Evolutionary conservation across 441 rosid species (phyloP), one percentile per base, ranked within the genome.

Genomic region (Macaranga tanarius): DNA sequence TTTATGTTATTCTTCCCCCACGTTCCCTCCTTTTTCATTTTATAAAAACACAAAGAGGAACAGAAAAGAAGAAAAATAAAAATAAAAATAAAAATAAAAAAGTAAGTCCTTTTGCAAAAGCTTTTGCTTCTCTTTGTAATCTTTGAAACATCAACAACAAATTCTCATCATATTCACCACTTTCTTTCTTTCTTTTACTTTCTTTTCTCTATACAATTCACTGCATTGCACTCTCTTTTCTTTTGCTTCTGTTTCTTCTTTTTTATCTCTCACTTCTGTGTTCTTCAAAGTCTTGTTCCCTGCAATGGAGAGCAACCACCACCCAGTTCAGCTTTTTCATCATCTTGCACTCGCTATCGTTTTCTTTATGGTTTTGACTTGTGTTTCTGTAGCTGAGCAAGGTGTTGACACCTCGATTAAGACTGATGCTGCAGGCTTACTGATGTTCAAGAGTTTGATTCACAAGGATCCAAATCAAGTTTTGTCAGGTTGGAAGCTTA

Each of bases 361-460:
- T 17, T 58, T 79, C 50, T 73, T 85, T 72, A 28, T 73, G 73
- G 40, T 77, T 22, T 67, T 82, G 31, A 68, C 74, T 64, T 77
- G 81, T 1, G 74, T 83, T 71, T 83, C 84, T 20, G 56, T 75
- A 64, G 65, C 84, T 3, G 75, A 77, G 47, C 76, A 77, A 73
- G 71, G 66, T 6, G 40, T 66, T 2, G 64, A 71, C 73, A 31
- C 87, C 7, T 88, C 97, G 23, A 80, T 79, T 77, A 90, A 85
- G 80, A 90, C 96, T 8, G 97, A 95, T 68, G 86, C 90, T 42
- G 85, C 83, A 0, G 88, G 87, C 12, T 87, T 95, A 25, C 79
- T 95, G 54, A 73, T 77, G 58, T 92, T 95, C 92, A 88, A 87
- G 81, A 81, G 83, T 58, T 82, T 86, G 90, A 79, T 95, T 62